Evolutionary conservation across 495 filamentous ascomycete species (phyloP), one percentile per base, ranked within the genome.

Genomic region (Aspergillus steynii): DNA sequence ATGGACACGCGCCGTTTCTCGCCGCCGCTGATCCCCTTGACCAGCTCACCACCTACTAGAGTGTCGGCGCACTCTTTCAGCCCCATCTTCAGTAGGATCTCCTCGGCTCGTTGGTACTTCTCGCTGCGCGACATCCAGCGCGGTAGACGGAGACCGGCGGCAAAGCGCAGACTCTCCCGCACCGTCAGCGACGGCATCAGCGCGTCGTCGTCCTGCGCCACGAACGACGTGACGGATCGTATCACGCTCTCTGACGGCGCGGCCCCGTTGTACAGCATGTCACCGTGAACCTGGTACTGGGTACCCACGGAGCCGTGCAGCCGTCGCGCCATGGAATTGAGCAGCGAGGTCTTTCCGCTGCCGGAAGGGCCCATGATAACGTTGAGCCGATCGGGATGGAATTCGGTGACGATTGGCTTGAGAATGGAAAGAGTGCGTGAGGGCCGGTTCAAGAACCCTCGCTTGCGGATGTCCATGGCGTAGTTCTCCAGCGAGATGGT

Each of bases 361-460:
- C 89, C 89, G 14, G 87, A 90, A 2, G 89, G 89, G 0, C 89
- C 89, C 88, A 91, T 90, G 56, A 92, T 90, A 3, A 91, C 81
- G 63, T 92, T 91, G 10, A 92, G 71, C 25, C 78, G 72, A 1
- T 86, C 86, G 9, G 88, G 74, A 53, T 83, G 76, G 62, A 91
- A 91, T 1, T 80, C 76, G 0, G 86, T 74, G 4, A 80, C 86
- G 31, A 91, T 79, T 0, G 87, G 83, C 55, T 85, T 77, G 48
- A 92, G 68, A n/a, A 91, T 90, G 0, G 77, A 76, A 42, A 86
- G 74, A 1, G 68, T 82, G 3, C 77, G 78, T 2, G 81, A 62
- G 31, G 72, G 77, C 53, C 68, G 72, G 4, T 29, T 34, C 12
- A 45, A 51, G 25, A 59, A 32, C 51, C 80, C 78, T 34, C 80